Base-by-base conservation (phyloP, 1,139 yeast genomes). In the Hyphopichia buzzinii region DNA sequence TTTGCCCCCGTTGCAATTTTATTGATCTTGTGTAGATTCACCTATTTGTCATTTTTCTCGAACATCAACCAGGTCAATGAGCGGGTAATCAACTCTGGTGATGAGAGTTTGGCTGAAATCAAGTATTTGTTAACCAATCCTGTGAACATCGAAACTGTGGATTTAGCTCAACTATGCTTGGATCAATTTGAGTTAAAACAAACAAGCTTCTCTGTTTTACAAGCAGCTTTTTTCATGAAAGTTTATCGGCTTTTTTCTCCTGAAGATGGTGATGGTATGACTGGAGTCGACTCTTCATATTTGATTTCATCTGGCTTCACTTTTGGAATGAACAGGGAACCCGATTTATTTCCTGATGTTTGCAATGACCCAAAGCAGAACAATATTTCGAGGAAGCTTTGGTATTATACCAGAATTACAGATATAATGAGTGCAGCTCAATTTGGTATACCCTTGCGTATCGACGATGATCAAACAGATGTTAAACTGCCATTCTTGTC, bases 251-350 rank as follows among this genome's bases (percentile, higher is more conserved):
- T 57, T 26, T 56, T 52, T 32, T 74, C 77, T 0, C 78, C 78
- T 0, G 79, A 73, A 41, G 77, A 72, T 41, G 77, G 77, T 11
- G 64, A 59, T 29, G 50, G 48, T 6, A 57, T 61, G 5, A 77
- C 69, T 36, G 77, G 75, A 19, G 72, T 72, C 11, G 78, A 69
- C 37, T 55, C 72, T 0, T 73, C 74, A 3, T 54, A 69, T 50
- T 43, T 76, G 28, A 52, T 71, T 2, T 77, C 72, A 38, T 67
- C 72, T 64, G 79, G 72, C 0, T 61, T 62, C 26, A 60, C 76
- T 0, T 55, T 75, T 32, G 81, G 81, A 0, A 39, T 75, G 17
- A 71, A 77, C 50, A 56, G 77, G 27, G 80, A 74, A 37, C 75
- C 72, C 7, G 49, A 44, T 21, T 55, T 41, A n/a, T 63, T 62